A percentile compares a stretch with the other conserved stretches of the same genome.
Evolutionary conservation across 257 asterid species (phyloP).

Genomic region (Pogostemon cablin): DNA sequence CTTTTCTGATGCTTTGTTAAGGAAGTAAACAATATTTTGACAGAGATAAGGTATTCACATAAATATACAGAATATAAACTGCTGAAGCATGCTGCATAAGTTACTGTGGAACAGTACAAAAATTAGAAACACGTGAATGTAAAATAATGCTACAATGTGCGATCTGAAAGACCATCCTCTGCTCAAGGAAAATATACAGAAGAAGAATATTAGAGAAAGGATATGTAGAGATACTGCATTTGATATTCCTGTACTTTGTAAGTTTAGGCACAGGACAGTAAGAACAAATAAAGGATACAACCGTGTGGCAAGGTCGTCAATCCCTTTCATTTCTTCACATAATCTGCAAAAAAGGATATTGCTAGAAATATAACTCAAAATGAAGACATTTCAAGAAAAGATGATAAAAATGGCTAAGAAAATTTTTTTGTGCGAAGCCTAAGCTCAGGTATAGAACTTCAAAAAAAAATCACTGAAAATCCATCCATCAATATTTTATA

Average conservation of each 20-base stretch:
- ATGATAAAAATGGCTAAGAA: background rate
- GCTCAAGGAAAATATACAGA: background rate
- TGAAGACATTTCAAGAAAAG: constrained; percentile 16
- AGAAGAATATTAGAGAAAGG: background rate
- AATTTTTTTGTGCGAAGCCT: background rate
- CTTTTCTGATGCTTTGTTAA: constrained; percentile 59
- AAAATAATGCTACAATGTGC: background rate
- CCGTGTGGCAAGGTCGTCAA: constrained; percentile 70
- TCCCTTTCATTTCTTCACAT: constrained; percentile 89
- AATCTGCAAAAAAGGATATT: constrained; percentile 55
- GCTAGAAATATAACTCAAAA: constrained; percentile 11
- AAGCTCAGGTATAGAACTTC: constrained; percentile 14
- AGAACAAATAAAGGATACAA: constrained; percentile 71
- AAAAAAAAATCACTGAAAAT: background rate
- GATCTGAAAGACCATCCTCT: too few species aligned
- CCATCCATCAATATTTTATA: background rate
- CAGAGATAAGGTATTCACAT: background rate
- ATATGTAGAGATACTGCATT: background rate
- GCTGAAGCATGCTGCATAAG: background rate
- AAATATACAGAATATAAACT: background rate
- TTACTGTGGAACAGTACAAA: background rate
- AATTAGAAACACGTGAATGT: background rate
- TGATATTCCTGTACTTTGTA: background rate
- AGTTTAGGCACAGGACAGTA: background rate
- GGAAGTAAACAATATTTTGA: constrained; percentile 38